These are phyloP conservation scores for Pseudogymnoascus sp. DNA, from an alignment of 2,329 filamentous ascomycete genomes.

Conservation along the genomic window DNA sequence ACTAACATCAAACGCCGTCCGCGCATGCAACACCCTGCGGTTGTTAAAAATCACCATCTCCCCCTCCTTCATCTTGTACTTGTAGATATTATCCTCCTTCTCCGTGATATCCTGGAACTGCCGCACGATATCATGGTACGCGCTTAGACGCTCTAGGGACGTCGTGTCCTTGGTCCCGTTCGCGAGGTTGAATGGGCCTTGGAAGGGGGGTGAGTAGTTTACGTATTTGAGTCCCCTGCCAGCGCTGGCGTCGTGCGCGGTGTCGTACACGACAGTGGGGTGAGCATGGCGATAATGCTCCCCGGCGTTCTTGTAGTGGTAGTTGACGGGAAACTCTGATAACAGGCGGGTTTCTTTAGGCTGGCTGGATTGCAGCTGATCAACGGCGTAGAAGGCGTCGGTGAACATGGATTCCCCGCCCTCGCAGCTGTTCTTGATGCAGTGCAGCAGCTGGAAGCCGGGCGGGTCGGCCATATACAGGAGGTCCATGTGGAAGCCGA, in stretches of 20 bases:
- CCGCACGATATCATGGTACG: conserved; percentile 36
- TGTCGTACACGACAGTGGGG: conserved; percentile 41
- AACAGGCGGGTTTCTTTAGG: conserved; percentile 32
- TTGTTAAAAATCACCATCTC: conserved; percentile 96
- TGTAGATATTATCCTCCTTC: conserved; percentile 52
- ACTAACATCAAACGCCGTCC: conserved; percentile 61
- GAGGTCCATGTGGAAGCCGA: conserved; percentile 90
- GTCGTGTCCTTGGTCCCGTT: conserved; percentile 13
- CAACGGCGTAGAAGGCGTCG: conserved; percentile 60
- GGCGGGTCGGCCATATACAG: conserved; percentile 77
- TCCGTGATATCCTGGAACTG: conserved; percentile 48
- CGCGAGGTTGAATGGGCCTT: conserved; percentile 42
- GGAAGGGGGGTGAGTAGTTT: conserved; percentile 76
- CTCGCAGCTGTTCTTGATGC: conserved; percentile 67
- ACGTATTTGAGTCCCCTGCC: conserved; percentile 26
- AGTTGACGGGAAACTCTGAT: conserved; percentile 40
- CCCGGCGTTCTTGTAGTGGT: conserved; percentile 60
- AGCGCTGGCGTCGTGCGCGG: neutral
- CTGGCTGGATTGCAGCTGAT: conserved; percentile 27
- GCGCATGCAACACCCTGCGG: conserved; percentile 72
- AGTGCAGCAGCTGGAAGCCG: conserved; percentile 81
- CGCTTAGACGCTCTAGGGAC: neutral
- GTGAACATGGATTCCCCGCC: conserved; percentile 85
- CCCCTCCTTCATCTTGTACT: conserved; percentile 67
- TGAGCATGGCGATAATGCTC: conserved; percentile 53